phyloP scores from a whole-genome alignment of 768 basidiomycete species.

The Piloderma croceum region DNA sequence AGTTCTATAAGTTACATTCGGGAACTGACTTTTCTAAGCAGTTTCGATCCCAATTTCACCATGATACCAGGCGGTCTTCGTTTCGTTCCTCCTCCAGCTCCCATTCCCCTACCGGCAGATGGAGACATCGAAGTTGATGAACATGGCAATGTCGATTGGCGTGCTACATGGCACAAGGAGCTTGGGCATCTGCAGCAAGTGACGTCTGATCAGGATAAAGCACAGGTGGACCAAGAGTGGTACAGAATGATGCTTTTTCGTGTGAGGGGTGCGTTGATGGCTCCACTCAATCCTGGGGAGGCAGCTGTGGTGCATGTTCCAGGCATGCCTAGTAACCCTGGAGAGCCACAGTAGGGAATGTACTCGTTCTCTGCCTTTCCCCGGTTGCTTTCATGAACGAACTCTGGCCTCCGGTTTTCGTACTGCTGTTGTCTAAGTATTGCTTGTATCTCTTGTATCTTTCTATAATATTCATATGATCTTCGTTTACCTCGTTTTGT shows the following conservation, averaged over 20 bases:
- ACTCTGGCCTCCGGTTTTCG: too few relatives aligned
- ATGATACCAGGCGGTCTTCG: slow-evolving; percentile 63
- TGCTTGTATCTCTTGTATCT: too few relatives aligned
- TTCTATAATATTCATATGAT: too few relatives aligned
- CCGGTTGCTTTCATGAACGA: too few relatives aligned
- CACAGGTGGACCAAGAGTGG: slow-evolving; percentile 78
- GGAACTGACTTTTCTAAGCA: slow-evolving; percentile 22
- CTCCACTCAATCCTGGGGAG: slow-evolving; percentile 31
- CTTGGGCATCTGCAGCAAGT: slow-evolving; percentile 67
- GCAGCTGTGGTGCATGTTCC: too few relatives aligned
- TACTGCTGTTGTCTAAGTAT: too few relatives aligned
- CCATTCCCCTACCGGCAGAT: slow-evolving; percentile 57
- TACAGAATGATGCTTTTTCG: slow-evolving; percentile 80
- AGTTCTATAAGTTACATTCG: slow-evolving; percentile 1
- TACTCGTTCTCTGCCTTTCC: too few relatives aligned
- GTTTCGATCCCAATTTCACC: slow-evolving; percentile 71
- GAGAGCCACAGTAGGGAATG: too few relatives aligned
- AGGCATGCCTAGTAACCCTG: too few relatives aligned
- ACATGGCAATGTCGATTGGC: slow-evolving; percentile 77
- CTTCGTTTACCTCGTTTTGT: too few relatives aligned
- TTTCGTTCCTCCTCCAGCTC: slow-evolving; percentile 42
- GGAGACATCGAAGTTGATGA: slow-evolving; percentile 71
- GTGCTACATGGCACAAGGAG: slow-evolving; percentile 75
- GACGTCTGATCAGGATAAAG: slow-evolving; percentile 79
- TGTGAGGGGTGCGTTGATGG: slow-evolving; percentile 70